Conservation (phyloP, 2,329 filamentous ascomycete genomes). For the Calonectria multiphialidica region DNA sequence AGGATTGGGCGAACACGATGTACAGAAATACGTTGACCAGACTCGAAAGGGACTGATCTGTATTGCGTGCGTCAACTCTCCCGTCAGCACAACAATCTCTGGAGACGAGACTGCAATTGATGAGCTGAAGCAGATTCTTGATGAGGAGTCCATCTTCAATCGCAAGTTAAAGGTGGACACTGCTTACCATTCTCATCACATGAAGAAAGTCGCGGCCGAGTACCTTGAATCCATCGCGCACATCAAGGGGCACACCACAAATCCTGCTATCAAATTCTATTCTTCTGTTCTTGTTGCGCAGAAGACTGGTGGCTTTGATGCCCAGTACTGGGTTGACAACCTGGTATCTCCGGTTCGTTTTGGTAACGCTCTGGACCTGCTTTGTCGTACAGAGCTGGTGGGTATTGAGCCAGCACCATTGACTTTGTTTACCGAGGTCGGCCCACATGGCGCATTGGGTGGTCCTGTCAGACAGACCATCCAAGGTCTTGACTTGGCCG, state of each 20-base stretch:
- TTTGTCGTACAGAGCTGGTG: constrained; percentile 15
- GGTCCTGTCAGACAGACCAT: constrained; percentile 42
- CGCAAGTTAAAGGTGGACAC: constrained; percentile 51
- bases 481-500: constrained; percentile 5
- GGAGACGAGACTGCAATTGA: constrained; percentile 48
- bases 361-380: constrained; percentile 29
- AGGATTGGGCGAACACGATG: constrained; percentile 48
- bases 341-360: constrained; percentile 46
- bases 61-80: constrained; percentile 54
- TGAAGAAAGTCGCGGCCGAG: constrained; percentile 41
- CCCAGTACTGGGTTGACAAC: constrained; percentile 45
- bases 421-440: constrained; percentile 38
- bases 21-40: constrained; percentile 40
- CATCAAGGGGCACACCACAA: constrained; percentile 5
- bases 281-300: not conserved
- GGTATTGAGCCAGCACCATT: constrained; percentile 13
- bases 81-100: constrained; percentile 50
- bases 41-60: constrained; percentile 29
- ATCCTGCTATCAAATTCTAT: constrained; percentile 38
- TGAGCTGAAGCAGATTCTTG: constrained; percentile 45
- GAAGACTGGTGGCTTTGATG: not conserved
- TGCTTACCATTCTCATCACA: constrained; percentile 57
- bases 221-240: constrained; percentile 37
- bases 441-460: constrained; percentile 40
- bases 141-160: constrained; percentile 45